Evolutionary conservation across 768 basidiomycete species (phyloP).

Genomic region (Agrocybe pediades): DNA sequence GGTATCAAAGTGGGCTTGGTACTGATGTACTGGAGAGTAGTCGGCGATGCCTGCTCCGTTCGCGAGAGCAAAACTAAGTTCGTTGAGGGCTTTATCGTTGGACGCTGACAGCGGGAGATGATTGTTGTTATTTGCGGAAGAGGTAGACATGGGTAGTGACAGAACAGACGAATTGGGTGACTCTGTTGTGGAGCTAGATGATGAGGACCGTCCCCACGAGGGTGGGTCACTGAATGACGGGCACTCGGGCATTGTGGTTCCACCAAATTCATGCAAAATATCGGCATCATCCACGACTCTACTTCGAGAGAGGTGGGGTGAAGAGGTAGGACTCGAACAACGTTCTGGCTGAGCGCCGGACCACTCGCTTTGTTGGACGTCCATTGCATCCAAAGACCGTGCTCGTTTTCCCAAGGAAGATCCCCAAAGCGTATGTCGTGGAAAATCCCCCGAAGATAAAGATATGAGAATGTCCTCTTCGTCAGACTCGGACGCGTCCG

Average conservation of each 20-base stretch:
- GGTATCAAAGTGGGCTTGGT: conserved; percentile 16
- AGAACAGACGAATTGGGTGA: conserved; percentile 17
- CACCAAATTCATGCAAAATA: not conserved
- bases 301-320: conserved; percentile 3
- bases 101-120: conserved; percentile 1
- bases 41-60: conserved; percentile 31
- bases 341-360: not conserved
- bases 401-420: conserved; percentile 36
- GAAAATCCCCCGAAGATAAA: conserved; percentile 45
- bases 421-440: conserved; percentile 19
- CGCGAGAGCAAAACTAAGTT: conserved; percentile 25
- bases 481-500: conserved; percentile 38
- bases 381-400: conserved; percentile 40
- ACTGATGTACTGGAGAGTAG: conserved; percentile 22
- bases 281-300: not conserved
- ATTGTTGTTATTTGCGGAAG: not conserved
- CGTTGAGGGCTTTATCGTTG: conserved; percentile 25
- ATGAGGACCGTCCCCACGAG: conserved; percentile 6
- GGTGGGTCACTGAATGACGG: not conserved
- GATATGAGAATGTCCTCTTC: conserved; percentile 65
- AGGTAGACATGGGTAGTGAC: conserved; percentile 14
- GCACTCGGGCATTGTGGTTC: not conserved
- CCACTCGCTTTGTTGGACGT: conserved; percentile 8
- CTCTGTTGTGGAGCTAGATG: conserved; percentile 12
- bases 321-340: conserved; percentile 5